phyloP scores from a whole-genome alignment of 2,329 filamentous ascomycete species.

The Colletotrichum costaricense region DNA sequence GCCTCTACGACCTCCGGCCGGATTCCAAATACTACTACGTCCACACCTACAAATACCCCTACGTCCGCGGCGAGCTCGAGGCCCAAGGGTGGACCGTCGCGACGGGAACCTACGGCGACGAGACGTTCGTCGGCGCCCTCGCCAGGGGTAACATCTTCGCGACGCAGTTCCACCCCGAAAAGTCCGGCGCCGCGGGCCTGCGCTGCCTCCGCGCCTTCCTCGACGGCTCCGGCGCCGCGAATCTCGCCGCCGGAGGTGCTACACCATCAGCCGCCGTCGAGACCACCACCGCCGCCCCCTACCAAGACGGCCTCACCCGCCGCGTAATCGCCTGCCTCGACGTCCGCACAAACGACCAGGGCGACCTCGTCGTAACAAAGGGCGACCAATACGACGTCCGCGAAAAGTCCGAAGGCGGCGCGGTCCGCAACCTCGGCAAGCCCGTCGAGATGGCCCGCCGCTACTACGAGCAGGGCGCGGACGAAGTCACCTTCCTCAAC shows the following conservation, averaged over 20 bases:
- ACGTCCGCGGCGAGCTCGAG: constrained; percentile 79
- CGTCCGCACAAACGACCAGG: constrained; percentile 92
- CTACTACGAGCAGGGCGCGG: constrained; percentile 97
- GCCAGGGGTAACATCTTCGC: constrained; percentile 87
- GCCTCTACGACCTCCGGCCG: constrained; percentile 81
- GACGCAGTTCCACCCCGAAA: constrained; percentile 98
- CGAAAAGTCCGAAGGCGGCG: constrained; percentile 76
- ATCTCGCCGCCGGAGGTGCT: constrained; percentile 50
- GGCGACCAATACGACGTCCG: constrained; percentile 99
- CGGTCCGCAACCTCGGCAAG: constrained; percentile 93
- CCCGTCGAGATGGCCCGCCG: constrained; percentile 92
- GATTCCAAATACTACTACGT: constrained; percentile 99
- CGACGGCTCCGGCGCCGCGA: constrained; percentile 71
- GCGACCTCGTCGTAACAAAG: constrained; percentile 97
- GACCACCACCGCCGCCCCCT: constrained; percentile 36
- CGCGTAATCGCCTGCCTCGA: constrained; percentile 96
- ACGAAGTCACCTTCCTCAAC: constrained; percentile 98
- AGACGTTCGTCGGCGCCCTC: constrained; percentile 92
- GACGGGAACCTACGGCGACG: constrained; percentile 85
- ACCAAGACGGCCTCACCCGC: constrained; percentile 81
- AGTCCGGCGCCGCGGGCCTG: constrained; percentile 90
- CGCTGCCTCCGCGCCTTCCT: constrained; percentile 88
- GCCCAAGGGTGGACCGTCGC: constrained; percentile 91
- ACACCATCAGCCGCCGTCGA: constrained; percentile 28
- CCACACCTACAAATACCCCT: constrained; percentile 90